These are phyloP conservation scores for Desmodesmus armatus DNA, from an alignment of 139 green algal genomes.

Conservation along the genomic window DNA sequence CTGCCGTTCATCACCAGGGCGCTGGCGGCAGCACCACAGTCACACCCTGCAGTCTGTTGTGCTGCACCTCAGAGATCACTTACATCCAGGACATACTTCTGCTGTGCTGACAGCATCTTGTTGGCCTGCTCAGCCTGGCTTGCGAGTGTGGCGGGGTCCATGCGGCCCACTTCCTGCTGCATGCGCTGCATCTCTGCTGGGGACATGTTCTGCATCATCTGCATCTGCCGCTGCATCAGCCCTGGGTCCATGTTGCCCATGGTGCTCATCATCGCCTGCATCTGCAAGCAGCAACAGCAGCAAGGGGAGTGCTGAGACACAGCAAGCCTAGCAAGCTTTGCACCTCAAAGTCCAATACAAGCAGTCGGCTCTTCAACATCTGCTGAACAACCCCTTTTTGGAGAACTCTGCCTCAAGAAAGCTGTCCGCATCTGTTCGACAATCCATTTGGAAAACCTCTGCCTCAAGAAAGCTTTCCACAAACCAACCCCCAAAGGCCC, in stretches of 20 bases:
- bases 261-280: conserved; percentile 42
- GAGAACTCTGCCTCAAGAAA: no score
- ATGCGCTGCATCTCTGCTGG: conserved; percentile 57
- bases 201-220: conserved; percentile 55
- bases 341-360: no score
- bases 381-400: no score
- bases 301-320: not conserved
- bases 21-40: no score
- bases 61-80: no score
- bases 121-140: conserved; percentile 50
- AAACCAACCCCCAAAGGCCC: not conserved
- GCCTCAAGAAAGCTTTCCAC: no score
- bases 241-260: conserved; percentile 47
- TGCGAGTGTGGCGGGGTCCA: conserved; percentile 52
- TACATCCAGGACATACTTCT: conserved; percentile 58
- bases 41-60: no score
- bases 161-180: conserved; percentile 52
- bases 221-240: conserved; percentile 55
- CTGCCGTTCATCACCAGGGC: no score
- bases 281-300: conserved; percentile 4
- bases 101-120: conserved; percentile 48
- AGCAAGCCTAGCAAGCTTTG: no score
- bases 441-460: no score
- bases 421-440: no score
- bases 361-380: no score